Base-by-base conservation (phyloP, 108 stramenopile genomes). In the Pseudonitzschia pungens region DNA sequence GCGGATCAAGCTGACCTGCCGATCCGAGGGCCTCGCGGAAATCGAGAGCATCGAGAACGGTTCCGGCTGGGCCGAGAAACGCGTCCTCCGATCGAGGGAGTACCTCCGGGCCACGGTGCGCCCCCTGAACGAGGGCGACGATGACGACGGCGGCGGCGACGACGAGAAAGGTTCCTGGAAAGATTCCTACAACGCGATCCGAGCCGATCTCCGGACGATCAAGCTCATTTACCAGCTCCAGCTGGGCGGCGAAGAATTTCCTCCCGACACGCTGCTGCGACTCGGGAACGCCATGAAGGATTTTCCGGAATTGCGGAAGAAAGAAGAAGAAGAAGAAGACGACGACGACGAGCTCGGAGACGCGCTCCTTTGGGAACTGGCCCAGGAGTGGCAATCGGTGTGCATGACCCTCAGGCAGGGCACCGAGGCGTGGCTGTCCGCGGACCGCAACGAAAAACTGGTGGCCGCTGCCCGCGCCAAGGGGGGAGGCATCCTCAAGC, bases 371-470 rank as follows among this genome's bases (percentile, higher is more conserved):
- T 92, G 91, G 91, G 55, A 72, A 18, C 14, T 80, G 16, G 83
- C 84, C 21, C 85, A 92, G 56, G 77, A 76, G 15, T 92, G 91
- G 89, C 91, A 92, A 74, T 84, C 77, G 31, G 62, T 90, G 0
- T 89, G 86, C 63, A 82, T 87, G 50, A 92, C 91, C 0, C 71
- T 88, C 18, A 64, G 81, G 18, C 77, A 82, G 57, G 78, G 81
- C 9, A 73, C 70, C 64, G 82, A 80, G 74, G 54, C 67, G 12
- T 64, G 68, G 33, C 58, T 92, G 21, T 56, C 75, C 12, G 56
- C 74, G 7, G 69, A 82, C 53, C 82, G 87, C 12, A 89, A 92
- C 64, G 89, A 92, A 65, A 11, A 87, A 14, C 79, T 86, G 42
- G 78, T 92, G 0, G 78, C 76, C 40, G 82, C 77, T 0, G 88